Conservation (phyloP, 2,329 filamentous ascomycete genomes). For the Acrodontium crateriforme region DNA sequence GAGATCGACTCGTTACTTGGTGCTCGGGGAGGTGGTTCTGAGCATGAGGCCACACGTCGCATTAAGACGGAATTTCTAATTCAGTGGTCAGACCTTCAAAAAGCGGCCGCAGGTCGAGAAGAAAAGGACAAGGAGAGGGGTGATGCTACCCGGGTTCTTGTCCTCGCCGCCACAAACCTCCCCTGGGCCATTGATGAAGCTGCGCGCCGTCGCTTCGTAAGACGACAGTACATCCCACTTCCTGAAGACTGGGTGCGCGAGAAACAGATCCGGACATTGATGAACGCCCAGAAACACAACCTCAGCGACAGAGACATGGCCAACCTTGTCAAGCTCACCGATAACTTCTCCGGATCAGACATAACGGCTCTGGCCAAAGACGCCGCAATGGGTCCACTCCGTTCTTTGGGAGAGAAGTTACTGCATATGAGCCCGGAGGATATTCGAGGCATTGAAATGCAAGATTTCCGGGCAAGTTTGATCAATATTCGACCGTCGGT, state of each 20-base stretch:
- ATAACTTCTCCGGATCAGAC: conserved; percentile 95
- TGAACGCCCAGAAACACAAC: conserved; percentile 78
- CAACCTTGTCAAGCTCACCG: conserved; percentile 62
- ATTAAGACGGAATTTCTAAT: conserved; percentile 98
- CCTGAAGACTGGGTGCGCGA: conserved; percentile 73
- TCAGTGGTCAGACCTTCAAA: conserved; percentile 88
- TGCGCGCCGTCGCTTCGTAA: conserved; percentile 75
- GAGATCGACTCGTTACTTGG: conserved; percentile 93
- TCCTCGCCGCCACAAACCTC: conserved; percentile 87
- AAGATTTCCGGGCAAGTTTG: conserved; percentile 75
- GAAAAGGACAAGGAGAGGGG: conserved; percentile 53
- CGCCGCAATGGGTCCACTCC: conserved; percentile 88
- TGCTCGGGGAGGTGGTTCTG: conserved; percentile 64
- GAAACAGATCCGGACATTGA: conserved; percentile 61
- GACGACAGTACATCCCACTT: conserved; percentile 88
- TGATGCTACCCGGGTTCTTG: conserved; percentile 77
- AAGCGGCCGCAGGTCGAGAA: conserved; percentile 78
- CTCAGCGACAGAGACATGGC: conserved; percentile 59
- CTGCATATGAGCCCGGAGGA: conserved; percentile 88
- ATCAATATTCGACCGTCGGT: conserved; percentile 80
- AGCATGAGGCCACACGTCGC: conserved; percentile 82
- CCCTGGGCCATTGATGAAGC: conserved; percentile 98
- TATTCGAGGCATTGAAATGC: conserved; percentile 70
- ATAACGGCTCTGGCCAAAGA: conserved; percentile 96
- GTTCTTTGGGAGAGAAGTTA: conserved; percentile 78